A percentile compares a stretch with the other conserved stretches of the same genome.
These are phyloP conservation scores for Pseudozyma hubeiensis DNA, from an alignment of 1,284 basidiomycete genomes.

Conservation along the genomic window DNA sequence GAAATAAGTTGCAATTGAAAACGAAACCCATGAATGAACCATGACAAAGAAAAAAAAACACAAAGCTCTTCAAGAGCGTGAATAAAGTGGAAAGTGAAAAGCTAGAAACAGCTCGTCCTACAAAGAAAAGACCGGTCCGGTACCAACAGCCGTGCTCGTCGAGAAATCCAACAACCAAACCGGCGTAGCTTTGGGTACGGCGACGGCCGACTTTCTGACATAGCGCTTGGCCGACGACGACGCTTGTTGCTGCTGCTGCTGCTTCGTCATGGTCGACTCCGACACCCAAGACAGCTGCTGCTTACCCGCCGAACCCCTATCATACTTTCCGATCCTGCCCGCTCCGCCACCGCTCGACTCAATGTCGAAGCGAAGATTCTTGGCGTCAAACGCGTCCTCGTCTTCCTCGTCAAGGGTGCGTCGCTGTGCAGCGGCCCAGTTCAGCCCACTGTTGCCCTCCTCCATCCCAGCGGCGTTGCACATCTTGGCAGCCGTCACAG, in stretches of 20 bases:
- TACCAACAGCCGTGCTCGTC: not conserved
- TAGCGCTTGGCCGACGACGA: constrained; percentile 9
- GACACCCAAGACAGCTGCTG: constrained; percentile 7
- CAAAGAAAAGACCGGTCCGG: constrained; percentile 15
- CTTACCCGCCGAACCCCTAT: not conserved
- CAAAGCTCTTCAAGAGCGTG: no score
- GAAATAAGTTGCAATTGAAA: no score
- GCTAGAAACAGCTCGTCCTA: not conserved
- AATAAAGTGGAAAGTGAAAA: no score
- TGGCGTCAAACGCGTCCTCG: constrained; percentile 1
- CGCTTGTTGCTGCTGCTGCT: constrained; percentile 2
- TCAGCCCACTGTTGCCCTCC: constrained; percentile 1
- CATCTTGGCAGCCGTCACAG: constrained; percentile 48
- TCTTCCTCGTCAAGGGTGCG: constrained; percentile 12
- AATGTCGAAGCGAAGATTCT: constrained; percentile 10
- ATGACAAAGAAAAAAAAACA: no score
- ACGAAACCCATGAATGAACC: no score
- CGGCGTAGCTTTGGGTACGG: constrained; percentile 23
- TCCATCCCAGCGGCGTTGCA: constrained; percentile 23
- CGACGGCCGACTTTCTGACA: constrained; percentile 21
- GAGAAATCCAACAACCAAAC: constrained; percentile 47
- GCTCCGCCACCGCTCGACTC: constrained; percentile 2
- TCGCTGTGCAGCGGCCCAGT: not conserved
- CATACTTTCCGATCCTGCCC: not conserved
- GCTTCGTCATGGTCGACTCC: not conserved